Base-by-base conservation (phyloP, 2,329 filamentous ascomycete species). In the Emergomyces orientalis region DNA sequence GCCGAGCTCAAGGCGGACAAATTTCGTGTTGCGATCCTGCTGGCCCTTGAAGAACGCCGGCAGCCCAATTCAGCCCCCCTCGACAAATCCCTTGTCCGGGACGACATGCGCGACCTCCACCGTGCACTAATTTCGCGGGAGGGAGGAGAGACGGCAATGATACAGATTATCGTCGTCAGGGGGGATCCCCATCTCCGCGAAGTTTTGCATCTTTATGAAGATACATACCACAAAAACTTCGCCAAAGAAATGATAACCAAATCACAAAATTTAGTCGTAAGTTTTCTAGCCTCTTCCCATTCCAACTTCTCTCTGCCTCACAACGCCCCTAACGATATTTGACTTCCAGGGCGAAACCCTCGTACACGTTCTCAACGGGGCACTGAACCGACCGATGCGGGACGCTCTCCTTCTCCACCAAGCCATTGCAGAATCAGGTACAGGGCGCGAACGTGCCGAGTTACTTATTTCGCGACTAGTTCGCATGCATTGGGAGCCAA, bases 1-100 rank as follows among this genome's bases (percentile, higher is more conserved):
- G 89, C 88, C 58, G 94, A 99, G 77, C 81, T 99, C 45, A 93
- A 92, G 71, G 91, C 94, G 66, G 92, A 97, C 76, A 97, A 97
- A 76, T 99, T 97, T 79, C 91, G 96, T 66, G 88, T 86, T 66
- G 92, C 92, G 0, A 86, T 99, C 3, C 72, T 97, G 64, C 81
- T 91, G 72, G 91, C 89, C 7, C 81, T 99, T 0, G 91, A 96
- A 63, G 91, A 89, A 74, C 80, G 85, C 62, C 80, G 91, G 13
- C 94, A 96, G 84, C 89, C 94, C 67, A 92, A 97, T 67, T 81
- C 80, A 25, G 88, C 91, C 71, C 80, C 82, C 0, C 67, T 87
- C 6, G 87, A 93, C 71, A 75, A 78, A 51, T 74, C 80, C 6
- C 76, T 88, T 6, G 81, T 92, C 3, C 80, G 86, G 62, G 81